These are phyloP conservation scores for Apiotrichum sp. DNA, from an alignment of 1,284 basidiomycete species.

Conservation along the genomic window DNA sequence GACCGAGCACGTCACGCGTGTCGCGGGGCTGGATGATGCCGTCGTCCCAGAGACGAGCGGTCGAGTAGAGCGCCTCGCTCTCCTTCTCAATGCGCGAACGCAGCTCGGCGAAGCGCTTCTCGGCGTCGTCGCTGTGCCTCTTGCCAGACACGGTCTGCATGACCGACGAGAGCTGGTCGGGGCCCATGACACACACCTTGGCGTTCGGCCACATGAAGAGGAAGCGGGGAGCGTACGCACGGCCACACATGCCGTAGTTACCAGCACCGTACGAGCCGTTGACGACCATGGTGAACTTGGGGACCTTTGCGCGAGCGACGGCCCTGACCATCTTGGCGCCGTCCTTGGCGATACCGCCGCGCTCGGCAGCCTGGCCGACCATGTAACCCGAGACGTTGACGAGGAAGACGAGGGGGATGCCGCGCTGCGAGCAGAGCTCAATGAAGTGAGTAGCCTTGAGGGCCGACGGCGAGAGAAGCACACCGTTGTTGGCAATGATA, in stretches of 20 bases:
- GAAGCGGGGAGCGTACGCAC: conserved; percentile 89
- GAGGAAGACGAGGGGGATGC: conserved; percentile 83
- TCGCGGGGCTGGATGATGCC: conserved; percentile 89
- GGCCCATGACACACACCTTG: conserved; percentile 94
- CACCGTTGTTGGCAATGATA: conserved; percentile 89
- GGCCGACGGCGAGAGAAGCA: conserved; percentile 87
- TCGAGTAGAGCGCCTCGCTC: conserved; percentile 77
- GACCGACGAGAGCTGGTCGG: conserved; percentile 82
- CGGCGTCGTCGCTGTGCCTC: conserved; percentile 20
- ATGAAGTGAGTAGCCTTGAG: conserved; percentile 94
- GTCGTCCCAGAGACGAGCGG: conserved; percentile 88
- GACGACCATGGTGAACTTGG: conserved; percentile 89
- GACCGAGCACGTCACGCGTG: conserved; percentile 77
- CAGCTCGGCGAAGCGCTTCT: conserved; percentile 47
- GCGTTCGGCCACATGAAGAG: conserved; percentile 98
- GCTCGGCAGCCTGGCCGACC: conserved; percentile 90
- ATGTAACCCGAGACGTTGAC: conserved; percentile 91
- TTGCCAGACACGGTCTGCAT: conserved; percentile 67
- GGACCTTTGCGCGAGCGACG: conserved; percentile 87
- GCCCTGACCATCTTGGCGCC: conserved; percentile 97
- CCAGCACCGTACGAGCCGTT: conserved; percentile 86
- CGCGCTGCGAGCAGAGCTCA: conserved; percentile 83
- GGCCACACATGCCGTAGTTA: conserved; percentile 89
- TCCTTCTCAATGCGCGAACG: conserved; percentile 79
- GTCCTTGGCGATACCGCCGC: conserved; percentile 93